Evolutionary conservation across 768 basidiomycete genomes (phyloP), one percentile per base, ranked within the genome.

Genomic region (Strobilomyces dryophilus): DNA sequence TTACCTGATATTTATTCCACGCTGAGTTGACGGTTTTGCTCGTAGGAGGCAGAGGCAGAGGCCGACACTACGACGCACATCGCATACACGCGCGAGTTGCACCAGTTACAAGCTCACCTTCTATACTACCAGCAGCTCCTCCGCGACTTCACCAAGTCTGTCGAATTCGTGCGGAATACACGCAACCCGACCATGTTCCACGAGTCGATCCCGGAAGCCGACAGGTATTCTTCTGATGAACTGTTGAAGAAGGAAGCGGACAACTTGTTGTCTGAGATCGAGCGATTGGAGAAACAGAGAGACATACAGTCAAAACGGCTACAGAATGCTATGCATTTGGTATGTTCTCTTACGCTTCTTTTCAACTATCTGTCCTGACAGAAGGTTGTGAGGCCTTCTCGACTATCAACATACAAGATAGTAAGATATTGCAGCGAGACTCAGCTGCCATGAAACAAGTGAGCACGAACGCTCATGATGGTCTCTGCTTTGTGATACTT

Each of bases 391-490:
- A 27, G 27, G 27, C 27, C 27, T 27, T 27, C 27, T 27, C 27
- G 2, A 77, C 74, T 12, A 79, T 84, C 37, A 83, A 81, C 56
- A 81, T 82, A 20, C 70, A 68, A 20, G 83, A 85, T 56, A 82
- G 79, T 61, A 72, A 65, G 55, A 73, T 69, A 21, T 82, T 82
- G 77, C 67, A 76, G 39, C 63, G 66, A 44, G 76, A 75, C 56
- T 79, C 77, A 62, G 59, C 71, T 4, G 69, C 68, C 21, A 68
- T 73, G 71, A 72, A 72, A 52, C 66, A 69, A 51, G 62, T 66
- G 36, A 48, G 58, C 5, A 27, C 21, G 35, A 15, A 36, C 5
- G 8, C 24, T 26, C 4, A 15, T n/a, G 45, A 15, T 11, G 20
- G 8, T 21, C 24, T n/a, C 6, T 40, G n/a, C 2, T 42, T 32